Conservation (phyloP, 2,329 filamentous ascomycete species). For the Verticillium longisporum region DNA sequence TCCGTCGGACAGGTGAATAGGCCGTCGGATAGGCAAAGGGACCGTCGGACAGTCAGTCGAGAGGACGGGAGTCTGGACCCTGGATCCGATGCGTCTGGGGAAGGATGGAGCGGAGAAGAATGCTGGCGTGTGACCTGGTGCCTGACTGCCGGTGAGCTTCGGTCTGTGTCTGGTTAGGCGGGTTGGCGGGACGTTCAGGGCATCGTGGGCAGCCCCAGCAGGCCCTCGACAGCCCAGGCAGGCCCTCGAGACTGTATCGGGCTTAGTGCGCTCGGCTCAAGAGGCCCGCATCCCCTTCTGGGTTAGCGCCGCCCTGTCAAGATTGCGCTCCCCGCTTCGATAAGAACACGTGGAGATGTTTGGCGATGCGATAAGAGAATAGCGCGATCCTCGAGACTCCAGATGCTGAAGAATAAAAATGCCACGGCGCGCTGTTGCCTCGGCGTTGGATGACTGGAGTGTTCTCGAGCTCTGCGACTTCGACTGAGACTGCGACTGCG, state of each 20-base stretch:
- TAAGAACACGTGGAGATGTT: not conserved
- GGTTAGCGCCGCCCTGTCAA: not conserved
- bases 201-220: not conserved
- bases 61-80: not conserved
- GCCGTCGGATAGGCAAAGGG: not conserved
- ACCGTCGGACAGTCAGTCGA: not conserved
- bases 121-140: not conserved
- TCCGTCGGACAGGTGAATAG: not conserved
- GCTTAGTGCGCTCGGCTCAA: not conserved
- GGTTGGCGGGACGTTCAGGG: not conserved
- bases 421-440: not conserved
- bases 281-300: not conserved
- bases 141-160: not conserved
- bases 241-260: not conserved
- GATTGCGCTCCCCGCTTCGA: not conserved
- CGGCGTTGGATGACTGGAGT: not conserved
- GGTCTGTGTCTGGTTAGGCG: not conserved
- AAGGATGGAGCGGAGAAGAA: not conserved
- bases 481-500: not conserved
- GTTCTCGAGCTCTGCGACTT: not conserved
- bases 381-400: not conserved
- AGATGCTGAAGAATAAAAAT: not conserved
- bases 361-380: not conserved
- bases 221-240: no score
- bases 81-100: not conserved